Base-by-base conservation (phyloP, 2,329 filamentous ascomycete genomes). In the Microascus cirrosus region DNA sequence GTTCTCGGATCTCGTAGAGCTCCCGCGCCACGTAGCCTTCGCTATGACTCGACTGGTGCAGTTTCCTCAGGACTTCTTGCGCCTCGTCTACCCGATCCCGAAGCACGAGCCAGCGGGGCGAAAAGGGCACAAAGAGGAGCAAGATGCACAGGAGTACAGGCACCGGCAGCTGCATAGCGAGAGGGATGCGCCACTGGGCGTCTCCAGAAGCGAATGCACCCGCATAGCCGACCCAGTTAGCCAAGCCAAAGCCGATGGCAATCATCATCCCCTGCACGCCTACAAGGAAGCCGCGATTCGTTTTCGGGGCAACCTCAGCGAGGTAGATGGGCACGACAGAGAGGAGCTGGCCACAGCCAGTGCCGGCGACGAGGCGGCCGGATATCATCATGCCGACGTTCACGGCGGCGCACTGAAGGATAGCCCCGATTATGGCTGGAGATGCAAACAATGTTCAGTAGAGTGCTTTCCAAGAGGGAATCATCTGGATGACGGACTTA, bases 161-260 rank as follows among this genome's bases (percentile, higher is more conserved):
- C 1, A 62, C 59, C 0, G 69, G 65, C 1, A 65, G 63, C 58
- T 73, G 69, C 32, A 67, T 65, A 7, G 66, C 69, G 3, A 72
- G 63, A 7, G 68, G 68, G 11, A 71, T 65, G 0, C 69, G 63
- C 70, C 71, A 73, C 54, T 70, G 66, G 0, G 61, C 50, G 51
- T 69, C 62, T 0, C 67, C 67, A 10, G 59, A 22, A 1, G 65
- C 66, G 56, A 67, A 72, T 0, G 65, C 65, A 10, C 71, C 66
- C 2, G 65, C 68, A 58, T 71, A 74, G 2, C 72, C 73, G 52
- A 75, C 68, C 71, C 72, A 75, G 54, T 69, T 70, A 1, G 70
- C 72, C 11, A 64, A 56, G 59, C 71, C 69, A 54, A 68, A 74
- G 4, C 73, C 73, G 7, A 70, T 58, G 0, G 69, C 64, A 28